Evolutionary conservation across 768 basidiomycete species (phyloP), one percentile per base, ranked within the genome.

Genomic region (Lyophyllum decastes): DNA sequence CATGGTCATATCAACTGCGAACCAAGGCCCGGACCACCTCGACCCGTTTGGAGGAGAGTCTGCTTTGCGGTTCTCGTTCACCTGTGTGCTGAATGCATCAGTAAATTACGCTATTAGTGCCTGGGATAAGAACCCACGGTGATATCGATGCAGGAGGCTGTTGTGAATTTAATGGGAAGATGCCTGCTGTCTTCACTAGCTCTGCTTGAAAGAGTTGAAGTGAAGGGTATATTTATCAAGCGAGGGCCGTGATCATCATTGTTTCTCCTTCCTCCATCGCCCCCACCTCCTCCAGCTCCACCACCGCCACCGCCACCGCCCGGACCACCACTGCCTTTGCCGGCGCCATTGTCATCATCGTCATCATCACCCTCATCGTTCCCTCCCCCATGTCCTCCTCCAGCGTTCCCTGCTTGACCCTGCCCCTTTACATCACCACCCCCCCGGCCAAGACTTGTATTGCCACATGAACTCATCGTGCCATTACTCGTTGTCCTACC

Each of bases 11-110:
- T 46, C 35, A 19, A 47, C 44, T 19, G 17, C 45, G 35, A 48
- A 47, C 54, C 54, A 55, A 2, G 54, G 54, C 9, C 54, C 45
- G n/a, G 27, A 26, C 43, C 54, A 55, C 11, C 12, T 46, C 6
- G 21, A 24, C 2, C 26, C 27, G 1, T 44, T 2, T 7, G 30
- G 54, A 2, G 33, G 45, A 22, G 46, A 55, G 2, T 17, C 21
- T 17, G 54, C 19, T 34, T 35, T 22, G 11, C 21, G 27, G n/a
- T 48, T 47, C 7, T 47, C 44, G 21, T 48, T 43, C 1, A 46
- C 21, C 46, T 46, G 19, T 22, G 40, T 16, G 16, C n/a, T 16
- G n/a, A 10, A 19, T 2, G 17, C n/a, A n/a, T 41, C n/a, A n/a
- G 17, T 41, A 2, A 30, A 4, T 30, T 30, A 4, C 10, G 14